Evolutionary conservation across 1,284 basidiomycete genomes (phyloP).

Genomic region (Puccinia triticina): DNA sequence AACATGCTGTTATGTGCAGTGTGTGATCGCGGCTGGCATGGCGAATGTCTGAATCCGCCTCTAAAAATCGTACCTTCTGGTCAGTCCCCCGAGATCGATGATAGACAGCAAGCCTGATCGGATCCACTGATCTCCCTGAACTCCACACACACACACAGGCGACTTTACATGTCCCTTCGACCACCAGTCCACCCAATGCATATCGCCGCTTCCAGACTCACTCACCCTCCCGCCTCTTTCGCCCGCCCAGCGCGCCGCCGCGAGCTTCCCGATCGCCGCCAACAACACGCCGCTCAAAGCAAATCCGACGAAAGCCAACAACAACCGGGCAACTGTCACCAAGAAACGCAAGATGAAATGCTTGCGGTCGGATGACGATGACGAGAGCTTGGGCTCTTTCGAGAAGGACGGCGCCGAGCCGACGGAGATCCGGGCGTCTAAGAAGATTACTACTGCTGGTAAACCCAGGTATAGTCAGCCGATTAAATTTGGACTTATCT

Average conservation of each 20-base stretch:
- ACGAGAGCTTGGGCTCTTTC: not conserved
- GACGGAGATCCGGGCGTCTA: not conserved
- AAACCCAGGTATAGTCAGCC: conserved; percentile 43
- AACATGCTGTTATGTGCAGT: conserved; percentile 42
- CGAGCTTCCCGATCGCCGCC: not conserved
- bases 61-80: conserved; percentile 38
- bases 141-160: too few relatives aligned
- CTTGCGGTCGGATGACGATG: conserved; percentile 35
- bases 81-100: not conserved
- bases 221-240: conserved; percentile 26
- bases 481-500: not conserved
- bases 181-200: conserved; percentile 7
- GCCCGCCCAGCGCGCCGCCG: not conserved
- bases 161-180: conserved; percentile 46
- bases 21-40: conserved; percentile 50
- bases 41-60: conserved; percentile 38
- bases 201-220: conserved; percentile 41
- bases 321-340: conserved; percentile 2
- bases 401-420: conserved; percentile 11
- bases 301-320: not conserved
- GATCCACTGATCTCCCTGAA: not conserved
- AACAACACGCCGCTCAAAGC: not conserved
- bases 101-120: not conserved
- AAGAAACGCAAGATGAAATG: conserved; percentile 18
- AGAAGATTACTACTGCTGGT: conserved; percentile 7